These are phyloP conservation scores for Protomyces gravidus DNA, from an alignment of 1,139 yeast species.

Conservation along the genomic window DNA sequence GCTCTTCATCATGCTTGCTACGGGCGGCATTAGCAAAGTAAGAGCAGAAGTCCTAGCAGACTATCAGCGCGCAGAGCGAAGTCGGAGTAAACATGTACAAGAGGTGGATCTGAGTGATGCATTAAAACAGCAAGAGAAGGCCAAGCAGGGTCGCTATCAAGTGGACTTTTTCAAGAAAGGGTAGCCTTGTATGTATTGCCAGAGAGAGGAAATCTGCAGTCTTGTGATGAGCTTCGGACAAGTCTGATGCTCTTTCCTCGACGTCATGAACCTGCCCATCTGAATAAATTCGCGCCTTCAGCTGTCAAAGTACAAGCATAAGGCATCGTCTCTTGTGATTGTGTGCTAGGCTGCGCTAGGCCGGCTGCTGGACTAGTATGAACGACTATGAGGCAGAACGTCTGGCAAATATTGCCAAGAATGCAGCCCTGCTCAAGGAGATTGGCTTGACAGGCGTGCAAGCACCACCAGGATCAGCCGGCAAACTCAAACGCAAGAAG, in stretches of 20 bases:
- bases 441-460: conserved; percentile 22
- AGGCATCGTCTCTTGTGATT: too few species aligned
- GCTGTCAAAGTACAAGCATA: too few species aligned
- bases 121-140: neutral
- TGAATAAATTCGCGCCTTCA: too few species aligned
- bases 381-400: conserved; percentile 61
- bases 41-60: conserved; percentile 16
- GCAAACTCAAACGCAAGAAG: neutral
- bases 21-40: conserved; percentile 17
- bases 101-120: neutral
- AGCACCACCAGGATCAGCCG: conserved; percentile 34
- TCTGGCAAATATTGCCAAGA: conserved; percentile 57
- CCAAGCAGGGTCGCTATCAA: neutral
- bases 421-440: conserved; percentile 46
- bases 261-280: neutral
- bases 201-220: too few species aligned
- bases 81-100: neutral
- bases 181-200: too few species aligned
- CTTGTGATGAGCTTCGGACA: too few species aligned
- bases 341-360: too few species aligned
- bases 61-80: neutral
- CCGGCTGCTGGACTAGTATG: conserved; percentile 5
- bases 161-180: conserved; percentile 1
- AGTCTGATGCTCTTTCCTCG: neutral
- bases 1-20: conserved; percentile 7